Percentiles rank a stretch among this genome's conserved stretches.
phyloP scores from a whole-genome alignment of 23 red algal species.

The Gracilaria domingensis region DNA sequence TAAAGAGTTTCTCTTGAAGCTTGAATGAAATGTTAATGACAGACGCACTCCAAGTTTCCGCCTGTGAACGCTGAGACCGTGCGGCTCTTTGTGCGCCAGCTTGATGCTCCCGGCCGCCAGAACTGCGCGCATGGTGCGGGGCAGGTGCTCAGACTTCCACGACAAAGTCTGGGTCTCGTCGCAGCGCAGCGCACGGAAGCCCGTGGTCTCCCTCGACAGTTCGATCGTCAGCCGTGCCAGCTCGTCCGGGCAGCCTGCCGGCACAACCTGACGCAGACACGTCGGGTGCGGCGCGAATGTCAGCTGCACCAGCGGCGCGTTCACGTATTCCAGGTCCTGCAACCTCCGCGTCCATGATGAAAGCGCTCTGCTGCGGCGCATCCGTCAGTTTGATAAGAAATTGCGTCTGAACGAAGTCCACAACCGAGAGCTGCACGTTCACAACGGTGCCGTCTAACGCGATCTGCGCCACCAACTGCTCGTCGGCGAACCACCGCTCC shows the following conservation, averaged over 20 bases:
- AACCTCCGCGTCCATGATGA: conserved; percentile 39
- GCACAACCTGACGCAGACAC: conserved; percentile 40
- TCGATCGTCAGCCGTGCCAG: conserved; percentile 3
- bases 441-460: neutral
- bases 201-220: neutral
- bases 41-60: too few species aligned
- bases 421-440: neutral
- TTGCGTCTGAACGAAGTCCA: neutral
- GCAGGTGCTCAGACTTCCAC: neutral
- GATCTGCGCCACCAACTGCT: neutral
- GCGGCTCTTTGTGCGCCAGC: conserved; percentile 39
- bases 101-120: conserved; percentile 38
- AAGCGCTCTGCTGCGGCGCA: conserved; percentile 14
- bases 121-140: conserved; percentile 4
- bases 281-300: conserved; percentile 32
- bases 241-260: conserved; percentile 11
- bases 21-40: too few species aligned
- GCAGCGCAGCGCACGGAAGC: conserved; percentile 17
- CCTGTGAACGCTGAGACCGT: conserved; percentile 49
- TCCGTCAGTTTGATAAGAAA: neutral
- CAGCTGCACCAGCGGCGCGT: conserved; percentile 44
- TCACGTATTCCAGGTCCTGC: conserved; percentile 60
- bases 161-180: conserved; percentile 1
- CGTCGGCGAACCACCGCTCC: conserved; percentile 32
- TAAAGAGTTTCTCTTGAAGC: too few species aligned